Percentiles rank a stretch among this genome's conserved stretches.
phyloP scores from a whole-genome alignment of 2,329 filamentous ascomycete genomes.

The Rugonectria rugulosa region DNA sequence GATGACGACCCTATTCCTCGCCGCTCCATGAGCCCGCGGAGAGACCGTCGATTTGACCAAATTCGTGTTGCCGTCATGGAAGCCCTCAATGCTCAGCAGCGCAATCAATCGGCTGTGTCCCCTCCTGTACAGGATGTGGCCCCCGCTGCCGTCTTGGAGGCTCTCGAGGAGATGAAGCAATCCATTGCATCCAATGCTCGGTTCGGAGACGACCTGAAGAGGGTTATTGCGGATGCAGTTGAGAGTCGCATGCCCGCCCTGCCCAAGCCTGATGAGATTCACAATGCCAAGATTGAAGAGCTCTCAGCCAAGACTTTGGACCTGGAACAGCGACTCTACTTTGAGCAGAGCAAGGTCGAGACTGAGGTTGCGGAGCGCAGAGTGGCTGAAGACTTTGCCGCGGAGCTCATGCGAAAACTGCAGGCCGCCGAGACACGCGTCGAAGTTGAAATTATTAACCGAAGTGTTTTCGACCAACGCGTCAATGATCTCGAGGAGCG shows the following conservation, averaged over 20 bases:
- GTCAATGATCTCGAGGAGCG: constrained; percentile 75
- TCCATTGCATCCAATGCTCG: constrained; percentile 45
- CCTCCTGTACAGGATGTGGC: constrained; percentile 29
- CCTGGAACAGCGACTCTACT: constrained; percentile 63
- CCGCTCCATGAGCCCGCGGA: constrained; percentile 78
- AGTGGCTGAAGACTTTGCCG: constrained; percentile 59
- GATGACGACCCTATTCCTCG: constrained; percentile 75
- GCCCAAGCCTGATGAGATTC: constrained; percentile 58
- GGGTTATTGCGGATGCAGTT: constrained; percentile 69
- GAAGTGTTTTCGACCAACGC: constrained; percentile 65
- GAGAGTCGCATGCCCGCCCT: constrained; percentile 63
- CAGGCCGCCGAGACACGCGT: constrained; percentile 65
- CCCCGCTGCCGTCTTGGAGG: constrained; percentile 65
- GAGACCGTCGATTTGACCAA: constrained; percentile 83
- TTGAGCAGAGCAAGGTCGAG: constrained; percentile 57
- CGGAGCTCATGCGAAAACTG: constrained; percentile 62
- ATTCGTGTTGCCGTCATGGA: constrained; percentile 79
- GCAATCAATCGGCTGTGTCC: constrained; percentile 44
- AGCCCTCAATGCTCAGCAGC: constrained; percentile 69
- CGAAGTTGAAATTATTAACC: constrained; percentile 68
- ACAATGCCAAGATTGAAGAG: constrained; percentile 62
- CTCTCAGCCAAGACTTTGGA: constrained; percentile 67
- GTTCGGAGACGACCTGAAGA: constrained; percentile 61
- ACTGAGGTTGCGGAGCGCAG: constrained; percentile 58
- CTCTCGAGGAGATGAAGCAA: constrained; percentile 69